Base-by-base conservation (phyloP, 768 basidiomycete species). In the Auriscalpium microsporum region DNA sequence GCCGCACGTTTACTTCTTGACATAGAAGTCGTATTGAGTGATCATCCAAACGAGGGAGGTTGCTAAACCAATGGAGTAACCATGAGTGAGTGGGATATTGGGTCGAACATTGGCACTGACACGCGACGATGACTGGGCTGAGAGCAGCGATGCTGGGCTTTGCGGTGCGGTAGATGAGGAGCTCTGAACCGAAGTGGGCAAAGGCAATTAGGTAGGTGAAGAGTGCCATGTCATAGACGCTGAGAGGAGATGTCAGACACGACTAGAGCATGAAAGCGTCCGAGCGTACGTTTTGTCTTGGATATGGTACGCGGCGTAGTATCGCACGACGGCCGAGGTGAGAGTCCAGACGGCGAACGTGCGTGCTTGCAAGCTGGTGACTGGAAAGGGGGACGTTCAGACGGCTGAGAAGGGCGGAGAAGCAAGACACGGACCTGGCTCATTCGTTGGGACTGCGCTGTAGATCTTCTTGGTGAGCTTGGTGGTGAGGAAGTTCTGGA, bases 291-390 rank as follows among this genome's bases (percentile, higher is more conserved):
- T 73, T 72, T 90, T 90, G 65, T 83, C 76, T 56, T 84, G 73
- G 61, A 97, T 88, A 67, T 97, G 77, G 71, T 94, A 97, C 7
- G 95, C 93, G 10, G 92, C 90, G 63, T 94, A 94, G 48, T 77
- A 73, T 37, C 95, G 84, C 49, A 98, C 83, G 47, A 87, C 72
- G 21, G 89, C 90, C 8, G 91, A 82, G 5, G 87, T 85, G 50
- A 95, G 68, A 0, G 94, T 97, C 95, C 95, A 99, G 1, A 82
- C 78, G 1, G 81, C 94, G 67, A 96, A 96, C 5, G 93, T 90
- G 47, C 95, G 80, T 38, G 90, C 87, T 61, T 94, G 90, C 17
- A 98, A 77, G 16, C 77, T 70, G 8, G 91, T 94, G 10, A 99
- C 95, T 95, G 70, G 21, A 53, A 19, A 36, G 40, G 48, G 33